Evolutionary conservation across 2,329 filamentous ascomycete genomes (phyloP).

Genomic region (Seiridium unicorne): DNA sequence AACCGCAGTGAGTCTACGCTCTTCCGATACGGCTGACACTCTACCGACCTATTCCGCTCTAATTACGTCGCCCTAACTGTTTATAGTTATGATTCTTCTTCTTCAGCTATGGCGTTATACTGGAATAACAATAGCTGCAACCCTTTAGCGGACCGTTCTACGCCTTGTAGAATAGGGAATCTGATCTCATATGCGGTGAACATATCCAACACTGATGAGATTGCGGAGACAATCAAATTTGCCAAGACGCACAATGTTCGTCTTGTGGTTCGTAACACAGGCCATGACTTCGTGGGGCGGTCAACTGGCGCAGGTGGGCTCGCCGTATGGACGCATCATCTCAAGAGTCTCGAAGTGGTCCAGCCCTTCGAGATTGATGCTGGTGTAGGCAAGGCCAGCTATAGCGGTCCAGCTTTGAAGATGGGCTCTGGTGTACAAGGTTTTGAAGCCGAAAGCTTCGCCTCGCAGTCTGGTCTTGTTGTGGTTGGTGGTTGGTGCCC

Average conservation of each 20-base stretch:
- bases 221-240: background rate
- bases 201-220: background rate
- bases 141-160: background rate
- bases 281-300: conserved; percentile 30
- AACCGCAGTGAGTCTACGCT: background rate
- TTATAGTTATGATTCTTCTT: background rate
- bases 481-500: conserved; percentile 15
- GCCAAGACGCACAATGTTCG: background rate
- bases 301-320: conserved; percentile 33
- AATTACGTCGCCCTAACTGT: background rate
- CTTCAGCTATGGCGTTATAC: background rate
- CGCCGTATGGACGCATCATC: conserved; percentile 36
- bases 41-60: too few relatives aligned
- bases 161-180: background rate
- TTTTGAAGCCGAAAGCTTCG: conserved; percentile 11
- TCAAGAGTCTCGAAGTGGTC: conserved; percentile 28
- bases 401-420: conserved; percentile 15
- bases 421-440: conserved; percentile 16
- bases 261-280: conserved; percentile 8
- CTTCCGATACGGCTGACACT: background rate
- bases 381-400: background rate
- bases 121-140: background rate
- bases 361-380: conserved; percentile 14
- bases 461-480: conserved; percentile 8
- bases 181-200: background rate